phyloP scores from a whole-genome alignment of 192 early-diverging fungal species.

The Radiomyces spectabilis region DNA sequence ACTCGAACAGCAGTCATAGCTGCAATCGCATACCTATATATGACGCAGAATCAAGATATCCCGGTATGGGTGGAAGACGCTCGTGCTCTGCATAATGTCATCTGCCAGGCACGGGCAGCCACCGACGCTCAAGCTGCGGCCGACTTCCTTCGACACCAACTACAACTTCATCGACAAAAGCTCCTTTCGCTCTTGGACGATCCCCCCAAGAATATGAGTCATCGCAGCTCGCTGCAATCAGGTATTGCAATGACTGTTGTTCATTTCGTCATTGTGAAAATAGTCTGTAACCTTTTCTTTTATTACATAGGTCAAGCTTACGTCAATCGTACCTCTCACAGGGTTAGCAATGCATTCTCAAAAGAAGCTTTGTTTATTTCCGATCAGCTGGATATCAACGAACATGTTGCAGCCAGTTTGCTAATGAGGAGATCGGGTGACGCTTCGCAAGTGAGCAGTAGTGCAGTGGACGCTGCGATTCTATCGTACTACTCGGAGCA shows the following conservation, averaged over 20 bases:
- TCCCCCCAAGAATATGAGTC: conserved; percentile 8
- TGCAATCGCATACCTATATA: too few species aligned
- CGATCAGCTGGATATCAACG: conserved; percentile 75
- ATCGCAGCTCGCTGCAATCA: conserved; percentile 12
- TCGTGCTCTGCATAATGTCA: conserved; percentile 2
- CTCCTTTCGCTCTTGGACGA: conserved; percentile 18
- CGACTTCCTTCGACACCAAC: not conserved
- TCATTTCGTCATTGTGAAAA: too few species aligned
- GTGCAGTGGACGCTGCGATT: conserved; percentile 57
- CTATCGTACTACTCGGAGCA: conserved; percentile 61
- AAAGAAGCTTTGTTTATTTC: conserved; percentile 59
- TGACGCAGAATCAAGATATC: too few species aligned
- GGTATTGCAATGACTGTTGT: conserved; percentile 7
- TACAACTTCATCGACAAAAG: conserved; percentile 8
- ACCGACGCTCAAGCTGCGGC: not conserved
- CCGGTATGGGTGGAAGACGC: conserved; percentile 10
- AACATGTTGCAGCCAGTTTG: conserved; percentile 63
- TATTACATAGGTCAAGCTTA: conserved; percentile 26
- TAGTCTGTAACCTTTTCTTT: too few species aligned
- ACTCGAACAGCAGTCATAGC: too few species aligned
- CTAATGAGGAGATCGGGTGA: conserved; percentile 45
- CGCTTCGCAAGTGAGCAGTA: conserved; percentile 46
- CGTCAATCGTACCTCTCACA: conserved; percentile 51
- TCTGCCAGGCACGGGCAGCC: conserved; percentile 5
- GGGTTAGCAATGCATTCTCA: conserved; percentile 65